Conservation (phyloP, 176 grass and related monocot genomes). For the Hyparrhenia diplandra region DNA sequence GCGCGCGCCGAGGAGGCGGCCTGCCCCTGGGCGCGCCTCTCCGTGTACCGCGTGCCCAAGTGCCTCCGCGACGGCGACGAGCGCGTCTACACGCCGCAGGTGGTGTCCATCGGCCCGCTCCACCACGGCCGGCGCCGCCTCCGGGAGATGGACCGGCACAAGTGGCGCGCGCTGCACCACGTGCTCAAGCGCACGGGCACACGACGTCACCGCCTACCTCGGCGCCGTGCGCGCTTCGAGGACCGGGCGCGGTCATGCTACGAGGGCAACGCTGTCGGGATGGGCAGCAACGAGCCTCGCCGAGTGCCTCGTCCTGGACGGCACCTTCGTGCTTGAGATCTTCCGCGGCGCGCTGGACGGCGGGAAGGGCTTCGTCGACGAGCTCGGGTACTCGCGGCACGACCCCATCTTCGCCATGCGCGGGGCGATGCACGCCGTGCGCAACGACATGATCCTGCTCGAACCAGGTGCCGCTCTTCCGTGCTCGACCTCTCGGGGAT, state of each 20-base stretch:
- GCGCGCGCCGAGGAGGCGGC: slow-evolving; percentile 50
- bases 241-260: no score
- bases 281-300: slow-evolving; percentile 58
- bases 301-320: slow-evolving; percentile 74
- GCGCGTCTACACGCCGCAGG: slow-evolving; percentile 67
- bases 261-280: slow-evolving; percentile 25
- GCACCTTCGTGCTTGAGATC: slow-evolving; percentile 76
- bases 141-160: slow-evolving; percentile 85
- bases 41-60: slow-evolving; percentile 92
- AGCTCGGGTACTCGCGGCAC: slow-evolving; percentile 57
- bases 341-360: slow-evolving; percentile 52
- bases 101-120: slow-evolving; percentile 80
- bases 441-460: slow-evolving; percentile 92
- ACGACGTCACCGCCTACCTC: no score
- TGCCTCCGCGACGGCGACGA: slow-evolving; percentile 83
- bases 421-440: slow-evolving; percentile 65
- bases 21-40: slow-evolving; percentile 63
- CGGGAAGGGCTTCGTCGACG: slow-evolving; percentile 47
- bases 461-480: slow-evolving; percentile 95
- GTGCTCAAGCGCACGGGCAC: no score
- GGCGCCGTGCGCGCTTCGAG: no score
- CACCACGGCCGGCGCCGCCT: slow-evolving; percentile 66
- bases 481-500: slow-evolving; percentile 62
- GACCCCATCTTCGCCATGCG: slow-evolving; percentile 88
- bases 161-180: slow-evolving; percentile 86